Evolutionary conservation across 2,329 filamentous ascomycete genomes (phyloP), one percentile per base, ranked within the genome.

Genomic region (Pyricularia pennisetigena): DNA sequence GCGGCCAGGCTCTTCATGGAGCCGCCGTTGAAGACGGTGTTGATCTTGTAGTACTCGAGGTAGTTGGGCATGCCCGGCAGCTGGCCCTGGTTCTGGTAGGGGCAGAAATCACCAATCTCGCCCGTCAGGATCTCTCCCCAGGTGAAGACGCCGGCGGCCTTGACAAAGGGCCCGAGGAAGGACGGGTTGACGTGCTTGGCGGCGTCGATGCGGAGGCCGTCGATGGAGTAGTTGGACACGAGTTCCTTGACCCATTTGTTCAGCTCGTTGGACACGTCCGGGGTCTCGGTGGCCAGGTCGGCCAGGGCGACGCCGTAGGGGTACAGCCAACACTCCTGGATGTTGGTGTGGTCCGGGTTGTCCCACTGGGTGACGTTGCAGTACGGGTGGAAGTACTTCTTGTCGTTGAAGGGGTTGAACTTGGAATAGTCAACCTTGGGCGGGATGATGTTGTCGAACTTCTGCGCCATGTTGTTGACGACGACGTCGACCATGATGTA

Each of bases 141-240:
- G 23, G 57, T 26, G 57, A 61, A 61, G 12, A 61, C 57, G 28
- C 63, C 63, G 1, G 63, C 1, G n/a, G 64, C 10, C 65, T 57
- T 20, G 24, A 66, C 35, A 57, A 66, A 66, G 65, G 65, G 41
- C 7, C 41, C 65, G 41, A 66, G 41, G 35, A 29, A 66, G 20
- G 24, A 26, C 20, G 64, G 32, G 29, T 41, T 26, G 16, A 66
- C 32, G 64, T 49, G 57, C 75, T 86, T 88, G 70, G 85, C 85
- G 0, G 85, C 87, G 70, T 89, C 86, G 71, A 88, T 83, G 41
- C 86, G 84, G 12, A 88, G 78, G 2, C 86, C 85, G 73, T 87
- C 86, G 78, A 67, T 69, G 23, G 79, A 80, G 73, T 89, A 91
- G 70, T 87, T 85, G 2, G 79, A 74, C 1, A 90, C 83, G 0